These are phyloP conservation scores for Ophiostoma novo-ulmi DNA, from an alignment of 2,329 filamentous ascomycete genomes.

Conservation along the genomic window DNA sequence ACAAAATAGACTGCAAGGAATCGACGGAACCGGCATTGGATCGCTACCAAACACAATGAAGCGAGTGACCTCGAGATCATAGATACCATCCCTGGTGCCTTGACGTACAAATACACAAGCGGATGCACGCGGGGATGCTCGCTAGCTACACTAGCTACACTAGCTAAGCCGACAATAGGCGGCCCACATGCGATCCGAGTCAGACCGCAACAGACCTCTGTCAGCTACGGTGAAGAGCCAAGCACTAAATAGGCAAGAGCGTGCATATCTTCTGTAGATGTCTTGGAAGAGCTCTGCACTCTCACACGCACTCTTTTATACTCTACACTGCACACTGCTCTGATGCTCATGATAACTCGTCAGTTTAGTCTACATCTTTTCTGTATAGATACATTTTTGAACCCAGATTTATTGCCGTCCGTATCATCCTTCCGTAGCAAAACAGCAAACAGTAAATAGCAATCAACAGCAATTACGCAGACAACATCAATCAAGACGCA, in stretches of 20 bases:
- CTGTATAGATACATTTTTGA: conserved; percentile 5
- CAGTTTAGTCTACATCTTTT: conserved; percentile 6
- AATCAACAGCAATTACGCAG: too few species aligned
- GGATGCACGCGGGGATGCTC: background rate
- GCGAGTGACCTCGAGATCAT: background rate
- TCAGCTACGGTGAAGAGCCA: background rate
- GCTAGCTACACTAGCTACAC: background rate
- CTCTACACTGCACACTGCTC: too few species aligned
- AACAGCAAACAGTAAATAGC: background rate
- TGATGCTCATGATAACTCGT: background rate
- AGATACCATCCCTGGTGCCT: background rate
- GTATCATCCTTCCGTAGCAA: conserved; percentile 9
- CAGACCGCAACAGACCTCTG: background rate
- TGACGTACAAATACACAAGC: background rate
- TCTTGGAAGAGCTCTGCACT: too few species aligned
- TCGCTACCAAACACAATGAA: background rate
- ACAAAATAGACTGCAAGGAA: background rate
- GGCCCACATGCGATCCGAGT: conserved; percentile 18
- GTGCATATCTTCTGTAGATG: too few species aligned
- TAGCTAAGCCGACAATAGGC: conserved; percentile 29
- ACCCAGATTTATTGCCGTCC: conserved; percentile 12
- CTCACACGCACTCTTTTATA: too few species aligned
- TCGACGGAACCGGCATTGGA: background rate
- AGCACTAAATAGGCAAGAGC: background rate
- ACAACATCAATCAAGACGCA: too few species aligned